Evolutionary conservation across 495 filamentous ascomycete species (phyloP), one percentile per base, ranked within the genome.

Genomic region (Penicillium dipodomyicola): DNA sequence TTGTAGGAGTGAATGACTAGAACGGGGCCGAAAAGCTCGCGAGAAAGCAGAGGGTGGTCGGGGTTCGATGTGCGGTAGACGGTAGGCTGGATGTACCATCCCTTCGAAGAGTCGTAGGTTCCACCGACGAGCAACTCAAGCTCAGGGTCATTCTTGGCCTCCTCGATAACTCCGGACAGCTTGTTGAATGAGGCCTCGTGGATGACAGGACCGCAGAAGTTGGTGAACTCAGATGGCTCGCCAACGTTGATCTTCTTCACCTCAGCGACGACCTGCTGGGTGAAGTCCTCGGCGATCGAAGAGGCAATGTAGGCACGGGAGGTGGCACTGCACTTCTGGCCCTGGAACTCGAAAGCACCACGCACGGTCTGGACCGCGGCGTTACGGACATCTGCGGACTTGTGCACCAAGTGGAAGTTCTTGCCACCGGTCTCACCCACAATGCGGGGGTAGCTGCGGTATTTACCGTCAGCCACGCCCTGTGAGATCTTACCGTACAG

Each of bases 391-490:
- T 92, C 85, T 32, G 89, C 89, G 1, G 84, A 87, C 51, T 79
- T 71, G 73, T 92, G 89, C 23, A 93, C 69, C 53, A 93, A 71
- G 72, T 92, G 89, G 81, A 92, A 93, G 76, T 93, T 93, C 84
- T 93, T 93, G 59, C 89, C 89, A 59, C 89, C 89, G 3, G 89
- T 92, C 78, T 94, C 90, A 53, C 88, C 90, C 12, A 93, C 89
- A 47, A 93, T 88, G 58, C 90, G 84, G 17, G 90, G 90, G 72
- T 92, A 94, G 61, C 82, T 80, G 59, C 80, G 78, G 74, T 91
- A 94, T 47, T 82, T 83, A 56, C 83, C 86, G 65, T 87, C 84
- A 9, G 84, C 85, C 43, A 91, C 82, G 39, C 87, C 87, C 45
- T 79, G 72, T 5, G 88, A 83, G 67, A 92, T 91, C 69, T 87